Evolutionary conservation across 1,284 basidiomycete genomes (phyloP).

Genomic region (Hymenochaete sp.): DNA sequence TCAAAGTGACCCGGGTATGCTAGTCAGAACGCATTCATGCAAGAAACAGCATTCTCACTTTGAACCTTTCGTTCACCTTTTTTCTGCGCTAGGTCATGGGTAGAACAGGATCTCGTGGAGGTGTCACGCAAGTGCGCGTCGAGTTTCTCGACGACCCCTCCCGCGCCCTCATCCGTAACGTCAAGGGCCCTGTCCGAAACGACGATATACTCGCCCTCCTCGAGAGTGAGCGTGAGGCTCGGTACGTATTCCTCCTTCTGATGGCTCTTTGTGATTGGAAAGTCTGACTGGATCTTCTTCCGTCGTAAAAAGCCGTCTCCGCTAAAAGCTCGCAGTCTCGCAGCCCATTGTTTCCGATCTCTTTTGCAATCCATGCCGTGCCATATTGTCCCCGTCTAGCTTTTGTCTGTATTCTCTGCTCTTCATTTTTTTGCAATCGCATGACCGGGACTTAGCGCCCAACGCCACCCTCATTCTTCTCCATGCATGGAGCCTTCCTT

Average conservation of each 20-base stretch:
- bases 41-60: too few relatives aligned
- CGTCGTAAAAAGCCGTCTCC: too few relatives aligned
- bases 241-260: slow-evolving; percentile 50
- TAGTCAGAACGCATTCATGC: too few relatives aligned
- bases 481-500: too few relatives aligned
- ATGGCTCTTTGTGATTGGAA: slow-evolving; percentile 35
- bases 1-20: too few relatives aligned
- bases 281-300: too few relatives aligned
- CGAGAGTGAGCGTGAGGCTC: slow-evolving; percentile 99
- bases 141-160: slow-evolving; percentile 98
- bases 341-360: not conserved
- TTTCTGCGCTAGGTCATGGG: slow-evolving; percentile 98
- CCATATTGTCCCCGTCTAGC: slow-evolving; percentile 6
- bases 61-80: too few relatives aligned
- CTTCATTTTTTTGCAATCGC: slow-evolving; percentile 12
- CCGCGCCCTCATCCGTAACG: slow-evolving; percentile 97
- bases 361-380: slow-evolving; percentile 3
- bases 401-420: too few relatives aligned
- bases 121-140: slow-evolving; percentile 99
- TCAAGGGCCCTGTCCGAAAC: slow-evolving; percentile 96
- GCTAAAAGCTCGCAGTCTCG: not conserved
- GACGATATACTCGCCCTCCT: slow-evolving; percentile 96
- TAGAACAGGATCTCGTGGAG: slow-evolving; percentile 97
- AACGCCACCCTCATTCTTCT: too few relatives aligned
- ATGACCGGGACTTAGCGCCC: slow-evolving; percentile 8